phyloP scores from a whole-genome alignment of 345 rosid species.

The Streptanthus diversifolius region DNA sequence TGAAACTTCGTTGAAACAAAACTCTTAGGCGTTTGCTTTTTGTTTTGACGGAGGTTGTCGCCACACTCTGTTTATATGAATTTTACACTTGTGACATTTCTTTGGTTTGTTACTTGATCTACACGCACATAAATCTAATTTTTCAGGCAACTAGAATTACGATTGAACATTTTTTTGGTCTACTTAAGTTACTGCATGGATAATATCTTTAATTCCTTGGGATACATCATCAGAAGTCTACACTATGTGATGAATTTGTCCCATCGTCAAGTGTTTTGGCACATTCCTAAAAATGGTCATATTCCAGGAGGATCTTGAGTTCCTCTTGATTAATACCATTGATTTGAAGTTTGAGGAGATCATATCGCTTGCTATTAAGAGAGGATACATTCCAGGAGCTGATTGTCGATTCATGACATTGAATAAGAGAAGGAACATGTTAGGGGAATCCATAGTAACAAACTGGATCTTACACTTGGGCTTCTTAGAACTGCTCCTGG shows the following conservation, averaged over 20 bases:
- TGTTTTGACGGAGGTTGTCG: neutral
- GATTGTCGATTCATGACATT: conserved; percentile 57
- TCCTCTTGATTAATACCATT: too few species aligned
- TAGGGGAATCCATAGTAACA: conserved; percentile 58
- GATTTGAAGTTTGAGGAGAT: conserved; percentile 48
- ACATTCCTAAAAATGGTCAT: too few species aligned
- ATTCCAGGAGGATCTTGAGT: too few species aligned
- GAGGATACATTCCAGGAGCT: conserved; percentile 55
- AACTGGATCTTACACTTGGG: conserved; percentile 61
- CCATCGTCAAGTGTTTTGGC: too few species aligned
- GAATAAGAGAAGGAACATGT: conserved; percentile 64
- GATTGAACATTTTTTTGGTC: too few species aligned
- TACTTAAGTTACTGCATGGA: too few species aligned
- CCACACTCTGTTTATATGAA: neutral
- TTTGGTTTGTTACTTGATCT: neutral
- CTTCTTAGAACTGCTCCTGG: conserved; percentile 42
- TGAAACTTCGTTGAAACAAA: neutral
- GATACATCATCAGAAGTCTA: too few species aligned
- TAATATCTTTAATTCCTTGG: too few species aligned
- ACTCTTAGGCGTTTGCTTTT: neutral
- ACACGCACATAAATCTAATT: neutral
- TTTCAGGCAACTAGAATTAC: too few species aligned
- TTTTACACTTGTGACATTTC: neutral
- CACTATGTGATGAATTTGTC: too few species aligned
- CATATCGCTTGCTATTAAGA: conserved; percentile 36